Evolutionary conservation across 2,329 filamentous ascomycete genomes (phyloP).

Genomic region (Clonostachys solani): DNA sequence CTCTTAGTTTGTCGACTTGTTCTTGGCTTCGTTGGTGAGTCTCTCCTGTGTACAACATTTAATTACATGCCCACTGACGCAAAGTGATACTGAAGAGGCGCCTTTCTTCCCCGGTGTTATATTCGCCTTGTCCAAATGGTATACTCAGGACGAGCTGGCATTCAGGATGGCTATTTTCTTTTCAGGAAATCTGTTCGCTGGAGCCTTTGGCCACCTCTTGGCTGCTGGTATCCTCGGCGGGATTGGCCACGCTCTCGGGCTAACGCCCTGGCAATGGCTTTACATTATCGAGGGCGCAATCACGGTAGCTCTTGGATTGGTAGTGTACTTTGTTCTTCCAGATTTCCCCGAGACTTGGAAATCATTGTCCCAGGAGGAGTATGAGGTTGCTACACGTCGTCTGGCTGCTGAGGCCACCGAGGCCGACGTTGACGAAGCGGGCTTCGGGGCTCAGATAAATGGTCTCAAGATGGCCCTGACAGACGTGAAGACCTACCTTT

Average conservation of each 20-base stretch:
- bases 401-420: slow-evolving; percentile 55
- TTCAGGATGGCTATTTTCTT: slow-evolving; percentile 50
- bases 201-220: slow-evolving; percentile 51
- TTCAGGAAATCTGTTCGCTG: neutral
- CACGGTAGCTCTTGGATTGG: slow-evolving; percentile 40
- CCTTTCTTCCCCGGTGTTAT: slow-evolving; percentile 61
- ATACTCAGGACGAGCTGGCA: slow-evolving; percentile 55
- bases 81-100: slow-evolving; percentile 33
- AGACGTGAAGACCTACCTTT: slow-evolving; percentile 58
- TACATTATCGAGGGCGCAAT: slow-evolving; percentile 36
- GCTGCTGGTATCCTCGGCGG: slow-evolving; percentile 53
- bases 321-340: slow-evolving; percentile 43
- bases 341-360: slow-evolving; percentile 51
- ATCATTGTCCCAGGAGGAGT: slow-evolving; percentile 56
- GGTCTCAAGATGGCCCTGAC: slow-evolving; percentile 55
- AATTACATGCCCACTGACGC: too few species aligned
- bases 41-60: too few species aligned
- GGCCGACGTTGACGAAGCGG: slow-evolving; percentile 47
- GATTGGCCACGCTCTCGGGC: slow-evolving; percentile 48
- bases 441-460: slow-evolving; percentile 42
- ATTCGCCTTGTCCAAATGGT: slow-evolving; percentile 62
- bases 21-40: slow-evolving; percentile 47
- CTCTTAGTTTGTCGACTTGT: slow-evolving; percentile 54
- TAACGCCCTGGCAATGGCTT: slow-evolving; percentile 57
- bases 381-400: slow-evolving; percentile 44